Evolutionary conservation across 768 basidiomycete genomes (phyloP), one percentile per base, ranked within the genome.

Genomic region (Kwoniella pini): DNA sequence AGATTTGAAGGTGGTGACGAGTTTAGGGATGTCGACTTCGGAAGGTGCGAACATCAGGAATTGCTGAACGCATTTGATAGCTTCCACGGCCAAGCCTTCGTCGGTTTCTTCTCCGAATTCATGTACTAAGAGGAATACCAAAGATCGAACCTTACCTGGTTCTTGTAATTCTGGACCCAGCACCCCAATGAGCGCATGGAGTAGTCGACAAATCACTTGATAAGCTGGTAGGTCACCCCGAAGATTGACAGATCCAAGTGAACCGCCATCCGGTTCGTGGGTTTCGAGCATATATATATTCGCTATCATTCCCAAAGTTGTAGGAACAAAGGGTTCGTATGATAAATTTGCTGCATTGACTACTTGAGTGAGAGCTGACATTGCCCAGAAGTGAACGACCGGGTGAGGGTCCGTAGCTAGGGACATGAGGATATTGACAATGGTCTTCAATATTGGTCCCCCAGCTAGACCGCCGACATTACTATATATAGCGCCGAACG

Each of bases 141-240:
- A 81, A 1, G 85, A 84, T n/a, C 91, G 81, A 1, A 91, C 88
- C 13, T 86, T 82, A 21, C 84, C 81, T 0, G 90, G 89, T 65
- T 98, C 96, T 70, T 93, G 88, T 52, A 98, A 87, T 70, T 97
- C 96, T 1, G 96, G 96, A 0, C 96, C 96, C 44, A 97, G 84
- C 13, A 96, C 88, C 15, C 88, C 91, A 65, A 97, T 91, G 46
- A 95, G 84, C 1, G 93, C 91, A 75, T 96, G 93, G 48, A 95
- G 87, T 40, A 96, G 89, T 64, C 88, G 87, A 70, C 94, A 97
- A 31, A 90, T 86, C 21, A 90, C 87, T 17, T 93, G 91, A 71
- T 95, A 95, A 0, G 91, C 88, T 0, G 93, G 94, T 27, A 91
- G 83, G 72, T 96, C 93, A 9, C 92, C 93, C 51, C 91, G 86